Percentiles rank a stretch among this genome's conserved stretches.
These are phyloP conservation scores for Vickermania spadyakhi DNA, from an alignment of 208 protist species.

Conservation along the genomic window DNA sequence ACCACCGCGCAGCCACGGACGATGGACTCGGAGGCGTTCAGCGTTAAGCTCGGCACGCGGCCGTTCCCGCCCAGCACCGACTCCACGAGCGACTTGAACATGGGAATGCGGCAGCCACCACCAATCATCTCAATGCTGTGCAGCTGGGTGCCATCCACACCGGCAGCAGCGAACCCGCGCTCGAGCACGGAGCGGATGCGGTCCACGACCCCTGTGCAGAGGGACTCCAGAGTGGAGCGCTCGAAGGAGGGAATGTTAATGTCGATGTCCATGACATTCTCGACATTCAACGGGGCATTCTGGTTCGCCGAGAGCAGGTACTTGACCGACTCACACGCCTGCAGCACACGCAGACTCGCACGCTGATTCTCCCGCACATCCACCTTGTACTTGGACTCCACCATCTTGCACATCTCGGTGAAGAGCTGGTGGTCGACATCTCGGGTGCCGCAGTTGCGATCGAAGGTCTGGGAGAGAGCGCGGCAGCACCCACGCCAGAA, in stretches of 20 bases:
- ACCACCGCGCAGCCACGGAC: constrained; percentile 77
- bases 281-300: constrained; percentile 68
- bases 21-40: constrained; percentile 86
- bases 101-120: constrained; percentile 85
- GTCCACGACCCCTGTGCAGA: constrained; percentile 30
- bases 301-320: constrained; percentile 87
- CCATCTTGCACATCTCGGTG: constrained; percentile 60
- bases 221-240: constrained; percentile 62
- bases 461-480: constrained; percentile 65
- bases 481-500: constrained; percentile 84
- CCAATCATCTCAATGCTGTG: constrained; percentile 89
- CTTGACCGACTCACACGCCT: constrained; percentile 84
- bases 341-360: constrained; percentile 68
- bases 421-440: constrained; percentile 80
- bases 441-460: constrained; percentile 73
- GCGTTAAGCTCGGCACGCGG: constrained; percentile 57
- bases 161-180: constrained; percentile 43
- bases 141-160: constrained; percentile 28
- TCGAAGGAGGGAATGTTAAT: constrained; percentile 75
- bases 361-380: constrained; percentile 80
- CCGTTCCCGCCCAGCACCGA: constrained; percentile 31
- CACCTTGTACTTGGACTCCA: constrained; percentile 83
- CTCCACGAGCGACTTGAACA: constrained; percentile 66
- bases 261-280: constrained; percentile 91
- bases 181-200: constrained; percentile 44